These are phyloP conservation scores for Clarireedia homoeocarpa DNA, from an alignment of 2,329 filamentous ascomycete species.

Conservation along the genomic window DNA sequence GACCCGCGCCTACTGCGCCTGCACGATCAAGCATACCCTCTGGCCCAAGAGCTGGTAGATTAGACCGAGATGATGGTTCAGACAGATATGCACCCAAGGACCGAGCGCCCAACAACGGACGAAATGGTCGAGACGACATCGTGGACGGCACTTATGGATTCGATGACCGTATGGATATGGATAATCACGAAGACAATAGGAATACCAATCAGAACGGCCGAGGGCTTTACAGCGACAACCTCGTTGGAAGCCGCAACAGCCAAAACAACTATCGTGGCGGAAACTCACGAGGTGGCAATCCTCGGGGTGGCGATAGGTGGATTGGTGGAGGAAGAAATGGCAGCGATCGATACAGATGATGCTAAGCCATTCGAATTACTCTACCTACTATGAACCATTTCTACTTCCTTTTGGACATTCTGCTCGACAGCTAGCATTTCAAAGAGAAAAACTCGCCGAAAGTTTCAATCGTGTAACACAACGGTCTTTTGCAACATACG, in stretches of 20 bases:
- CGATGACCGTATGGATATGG: conserved; percentile 29
- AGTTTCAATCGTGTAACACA: no score
- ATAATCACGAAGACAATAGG: conserved; percentile 18
- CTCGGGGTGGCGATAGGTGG: conserved; percentile 8
- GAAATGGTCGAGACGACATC: conserved; percentile 21
- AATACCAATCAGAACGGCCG: conserved; percentile 9
- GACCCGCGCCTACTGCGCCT: not conserved
- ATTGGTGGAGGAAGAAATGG: conserved; percentile 16
- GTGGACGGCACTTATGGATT: conserved; percentile 31
- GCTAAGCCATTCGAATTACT: not conserved
- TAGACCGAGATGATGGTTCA: conserved; percentile 16
- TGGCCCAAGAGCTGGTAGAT: conserved; percentile 26
- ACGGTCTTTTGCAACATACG: no score
- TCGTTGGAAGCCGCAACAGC: conserved; percentile 18
- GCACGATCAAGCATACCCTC: conserved; percentile 15
- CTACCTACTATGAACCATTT: no score
- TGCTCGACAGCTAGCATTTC: no score
- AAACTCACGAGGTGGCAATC: conserved; percentile 13
- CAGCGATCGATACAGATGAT: conserved; percentile 21
- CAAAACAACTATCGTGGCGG: conserved; percentile 11
- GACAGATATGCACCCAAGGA: conserved; percentile 22
- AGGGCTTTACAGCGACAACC: conserved; percentile 28
- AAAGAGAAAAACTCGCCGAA: no score
- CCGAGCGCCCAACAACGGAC: conserved; percentile 17
- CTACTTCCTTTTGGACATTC: no score